These are phyloP conservation scores for Aspergillus hiratsukae DNA, from an alignment of 2,329 filamentous ascomycete species.

Conservation along the genomic window DNA sequence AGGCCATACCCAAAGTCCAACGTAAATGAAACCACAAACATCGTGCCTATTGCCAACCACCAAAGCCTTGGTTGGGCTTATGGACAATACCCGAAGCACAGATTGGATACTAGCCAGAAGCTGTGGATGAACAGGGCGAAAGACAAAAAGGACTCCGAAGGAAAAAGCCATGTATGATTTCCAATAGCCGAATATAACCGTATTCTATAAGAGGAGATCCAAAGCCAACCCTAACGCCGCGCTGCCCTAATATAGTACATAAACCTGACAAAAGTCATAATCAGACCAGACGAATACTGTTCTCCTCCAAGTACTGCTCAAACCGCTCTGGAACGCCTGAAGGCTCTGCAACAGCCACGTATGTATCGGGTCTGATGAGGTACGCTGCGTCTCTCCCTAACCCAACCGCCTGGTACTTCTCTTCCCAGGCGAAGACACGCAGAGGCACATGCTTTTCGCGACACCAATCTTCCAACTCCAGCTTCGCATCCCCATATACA, in stretches of 20 bases:
- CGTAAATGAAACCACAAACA: no score
- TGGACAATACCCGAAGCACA: no score
- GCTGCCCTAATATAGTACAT: background rate
- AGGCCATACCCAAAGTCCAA: no score
- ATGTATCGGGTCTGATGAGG: constrained; percentile 28
- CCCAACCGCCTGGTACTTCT: constrained; percentile 17
- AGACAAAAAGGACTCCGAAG: no score
- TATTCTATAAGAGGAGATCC: background rate
- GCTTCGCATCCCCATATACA: constrained; percentile 21
- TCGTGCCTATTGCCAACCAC: no score
- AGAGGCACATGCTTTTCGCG: constrained; percentile 14
- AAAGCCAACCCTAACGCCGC: background rate
- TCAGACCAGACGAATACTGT: constrained; percentile 6
- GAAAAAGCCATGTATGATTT: no score
- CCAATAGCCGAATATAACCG: no score
- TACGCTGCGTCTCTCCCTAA: constrained; percentile 23
- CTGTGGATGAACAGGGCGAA: background rate
- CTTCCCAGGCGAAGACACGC: constrained; percentile 22
- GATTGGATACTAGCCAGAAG: no score
- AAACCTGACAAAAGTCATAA: background rate
- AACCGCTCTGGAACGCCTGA: constrained; percentile 15
- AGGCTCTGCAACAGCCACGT: constrained; percentile 22
- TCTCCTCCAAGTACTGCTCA: constrained; percentile 19
- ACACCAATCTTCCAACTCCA: constrained; percentile 22
- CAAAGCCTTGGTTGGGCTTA: no score